Evolutionary conservation across 768 basidiomycete species (phyloP).

Genomic region (Termitomyces sp.): DNA sequence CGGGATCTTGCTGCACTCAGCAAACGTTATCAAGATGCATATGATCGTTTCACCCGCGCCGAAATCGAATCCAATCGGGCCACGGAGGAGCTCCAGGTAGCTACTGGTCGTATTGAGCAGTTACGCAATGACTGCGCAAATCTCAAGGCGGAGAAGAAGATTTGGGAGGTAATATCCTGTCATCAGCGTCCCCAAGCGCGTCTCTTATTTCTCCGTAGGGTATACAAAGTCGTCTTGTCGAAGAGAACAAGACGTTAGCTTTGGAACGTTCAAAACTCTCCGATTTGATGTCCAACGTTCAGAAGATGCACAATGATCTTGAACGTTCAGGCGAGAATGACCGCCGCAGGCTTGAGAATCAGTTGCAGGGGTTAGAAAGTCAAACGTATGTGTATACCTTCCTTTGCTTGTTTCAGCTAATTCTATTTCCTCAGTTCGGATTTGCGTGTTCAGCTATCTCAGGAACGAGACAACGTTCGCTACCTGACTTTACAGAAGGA

Average conservation of each 20-base stretch:
- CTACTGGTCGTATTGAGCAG: conserved; percentile 63
- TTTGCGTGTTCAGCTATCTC: conserved; percentile 57
- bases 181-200: not conserved
- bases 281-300: conserved; percentile 84
- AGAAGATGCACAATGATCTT: conserved; percentile 85
- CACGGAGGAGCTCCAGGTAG: conserved; percentile 56
- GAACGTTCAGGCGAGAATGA: conserved; percentile 84
- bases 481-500: conserved; percentile 77
- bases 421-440: conserved; percentile 52
- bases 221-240: conserved; percentile 72
- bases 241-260: conserved; percentile 78
- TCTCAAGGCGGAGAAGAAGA: conserved; percentile 88
- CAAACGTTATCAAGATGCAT: conserved; percentile 67
- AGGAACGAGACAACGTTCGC: conserved; percentile 72
- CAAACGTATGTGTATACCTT: conserved; percentile 54
- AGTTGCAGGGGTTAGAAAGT: conserved; percentile 69
- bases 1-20: conserved; percentile 62
- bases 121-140: conserved; percentile 83
- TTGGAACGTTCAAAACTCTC: conserved; percentile 81
- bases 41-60: conserved; percentile 66
- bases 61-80: conserved; percentile 73
- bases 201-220: conserved; percentile 38
- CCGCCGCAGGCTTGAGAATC: conserved; percentile 71
- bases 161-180: conserved; percentile 66
- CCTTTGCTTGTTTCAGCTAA: not conserved